These are phyloP conservation scores for Apostasia shenzhenica DNA, from an alignment of 106 monocot genomes.

Conservation along the genomic window DNA sequence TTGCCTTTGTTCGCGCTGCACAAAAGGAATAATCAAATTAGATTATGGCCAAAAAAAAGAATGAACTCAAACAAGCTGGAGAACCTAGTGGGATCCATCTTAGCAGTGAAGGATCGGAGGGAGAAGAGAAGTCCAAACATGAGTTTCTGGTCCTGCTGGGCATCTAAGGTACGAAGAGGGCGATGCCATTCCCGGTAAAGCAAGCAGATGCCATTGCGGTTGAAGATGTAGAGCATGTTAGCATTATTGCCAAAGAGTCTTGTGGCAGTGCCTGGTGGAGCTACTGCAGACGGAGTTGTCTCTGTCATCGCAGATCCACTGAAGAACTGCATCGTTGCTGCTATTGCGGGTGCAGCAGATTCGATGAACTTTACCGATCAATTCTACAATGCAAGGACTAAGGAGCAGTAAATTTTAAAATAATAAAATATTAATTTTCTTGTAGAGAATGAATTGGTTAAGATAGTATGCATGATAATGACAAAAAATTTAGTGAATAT, in stretches of 20 bases:
- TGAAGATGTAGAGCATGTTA: constrained; percentile 91
- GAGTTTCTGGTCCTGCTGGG: constrained; percentile 91
- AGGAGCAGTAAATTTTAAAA: no score
- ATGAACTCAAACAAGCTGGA: neutral
- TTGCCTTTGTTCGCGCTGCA: constrained; percentile 74
- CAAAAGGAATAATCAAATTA: neutral
- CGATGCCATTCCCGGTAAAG: constrained; percentile 94
- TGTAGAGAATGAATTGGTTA: no score
- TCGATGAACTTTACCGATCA: no score
- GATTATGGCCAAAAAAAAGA: neutral
- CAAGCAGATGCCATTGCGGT: constrained; percentile 77
- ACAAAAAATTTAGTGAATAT: no score
- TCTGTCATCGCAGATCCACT: constrained; percentile 41
- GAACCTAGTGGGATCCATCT: constrained; percentile 89
- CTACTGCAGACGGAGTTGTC: constrained; percentile 47
- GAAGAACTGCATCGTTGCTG: constrained; percentile 75
- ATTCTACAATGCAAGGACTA: no score
- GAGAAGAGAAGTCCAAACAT: constrained; percentile 99
- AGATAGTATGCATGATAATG: no score
- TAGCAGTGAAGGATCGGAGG: constrained; percentile 95
- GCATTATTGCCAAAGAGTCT: constrained; percentile 62
- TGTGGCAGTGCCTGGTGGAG: constrained; percentile 61
- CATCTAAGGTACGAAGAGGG: constrained; percentile 77
- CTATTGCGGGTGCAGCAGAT: neutral
- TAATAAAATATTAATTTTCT: no score